Percentiles rank a stretch among this genome's conserved stretches.
Evolutionary conservation across 441 rosid genomes (phyloP).

Genomic region (Gossypium schwendimanii): DNA sequence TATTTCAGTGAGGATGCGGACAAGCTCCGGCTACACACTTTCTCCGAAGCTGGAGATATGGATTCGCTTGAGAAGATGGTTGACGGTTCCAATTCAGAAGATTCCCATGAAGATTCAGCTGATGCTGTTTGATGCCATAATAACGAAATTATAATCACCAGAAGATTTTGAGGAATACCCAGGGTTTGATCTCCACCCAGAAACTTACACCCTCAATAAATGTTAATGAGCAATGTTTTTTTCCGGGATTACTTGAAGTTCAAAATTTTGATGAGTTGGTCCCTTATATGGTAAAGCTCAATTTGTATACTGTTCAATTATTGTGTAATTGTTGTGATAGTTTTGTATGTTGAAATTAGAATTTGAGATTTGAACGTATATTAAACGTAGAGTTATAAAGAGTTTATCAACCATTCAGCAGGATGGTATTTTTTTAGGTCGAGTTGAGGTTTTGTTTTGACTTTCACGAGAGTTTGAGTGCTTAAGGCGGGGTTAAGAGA

Average conservation of each 20-base stretch:
- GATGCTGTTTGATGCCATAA: conserved; percentile 9
- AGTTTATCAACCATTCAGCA: too few species aligned
- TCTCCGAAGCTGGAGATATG: conserved; percentile 74
- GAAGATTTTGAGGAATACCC: background rate
- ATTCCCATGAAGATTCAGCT: conserved; percentile 22
- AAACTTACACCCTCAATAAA: background rate
- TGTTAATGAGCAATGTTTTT: background rate
- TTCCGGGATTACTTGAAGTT: background rate
- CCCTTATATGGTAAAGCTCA: background rate
- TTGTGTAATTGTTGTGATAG: conserved; percentile 1
- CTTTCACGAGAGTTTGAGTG: too few species aligned
- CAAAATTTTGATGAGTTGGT: conserved; percentile 11
- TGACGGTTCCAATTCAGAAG: conserved; percentile 53
- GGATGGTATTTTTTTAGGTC: too few species aligned
- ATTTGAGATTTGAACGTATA: too few species aligned
- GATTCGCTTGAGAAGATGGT: conserved; percentile 81
- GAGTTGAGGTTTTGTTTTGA: too few species aligned
- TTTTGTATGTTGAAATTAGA: background rate
- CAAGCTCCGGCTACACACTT: conserved; percentile 66
- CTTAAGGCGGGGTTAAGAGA: too few species aligned
- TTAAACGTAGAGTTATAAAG: background rate
- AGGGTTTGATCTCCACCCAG: background rate
- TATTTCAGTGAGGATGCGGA: conserved; percentile 71
- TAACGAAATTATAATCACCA: background rate
- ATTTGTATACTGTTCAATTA: background rate